These are phyloP conservation scores for Melaleuca quinquenervia DNA, from an alignment of 345 rosid genomes.

Conservation along the genomic window DNA sequence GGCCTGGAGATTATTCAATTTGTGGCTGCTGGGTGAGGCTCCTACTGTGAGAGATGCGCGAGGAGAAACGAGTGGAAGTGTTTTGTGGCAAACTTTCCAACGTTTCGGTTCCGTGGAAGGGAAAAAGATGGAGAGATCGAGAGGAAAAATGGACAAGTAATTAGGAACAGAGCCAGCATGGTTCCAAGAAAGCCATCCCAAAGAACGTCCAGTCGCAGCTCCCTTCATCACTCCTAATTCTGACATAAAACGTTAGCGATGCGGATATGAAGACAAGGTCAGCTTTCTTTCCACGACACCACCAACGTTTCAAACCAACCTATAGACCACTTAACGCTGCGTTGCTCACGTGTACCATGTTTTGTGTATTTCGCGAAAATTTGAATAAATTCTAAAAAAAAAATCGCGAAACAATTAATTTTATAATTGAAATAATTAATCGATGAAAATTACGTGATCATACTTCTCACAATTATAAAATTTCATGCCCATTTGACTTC, in stretches of 20 bases:
- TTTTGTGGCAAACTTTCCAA: not conserved
- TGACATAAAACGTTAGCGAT: not conserved
- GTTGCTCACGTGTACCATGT: not conserved
- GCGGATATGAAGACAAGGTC: accelerated
- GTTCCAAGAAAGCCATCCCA: not conserved
- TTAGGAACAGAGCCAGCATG: not conserved
- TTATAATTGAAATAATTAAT: not conserved
- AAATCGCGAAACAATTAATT: accelerated
- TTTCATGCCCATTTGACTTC: no score
- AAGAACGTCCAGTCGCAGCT: not conserved
- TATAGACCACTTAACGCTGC: not conserved
- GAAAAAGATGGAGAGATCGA: not conserved
- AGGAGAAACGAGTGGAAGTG: not conserved
- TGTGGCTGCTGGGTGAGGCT: not conserved
- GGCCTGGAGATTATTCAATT: no score
- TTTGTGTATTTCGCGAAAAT: no score
- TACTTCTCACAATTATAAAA: no score
- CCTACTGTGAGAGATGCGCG: not conserved
- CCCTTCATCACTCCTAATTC: not conserved
- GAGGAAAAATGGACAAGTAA: not conserved
- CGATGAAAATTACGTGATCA: no score
- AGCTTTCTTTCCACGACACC: not conserved
- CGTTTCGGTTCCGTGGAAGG: not conserved
- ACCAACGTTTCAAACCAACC: not conserved
- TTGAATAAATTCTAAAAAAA: no score